phyloP scores from a whole-genome alignment of 805 yeast species.

The Candida mattraensis region DNA sequence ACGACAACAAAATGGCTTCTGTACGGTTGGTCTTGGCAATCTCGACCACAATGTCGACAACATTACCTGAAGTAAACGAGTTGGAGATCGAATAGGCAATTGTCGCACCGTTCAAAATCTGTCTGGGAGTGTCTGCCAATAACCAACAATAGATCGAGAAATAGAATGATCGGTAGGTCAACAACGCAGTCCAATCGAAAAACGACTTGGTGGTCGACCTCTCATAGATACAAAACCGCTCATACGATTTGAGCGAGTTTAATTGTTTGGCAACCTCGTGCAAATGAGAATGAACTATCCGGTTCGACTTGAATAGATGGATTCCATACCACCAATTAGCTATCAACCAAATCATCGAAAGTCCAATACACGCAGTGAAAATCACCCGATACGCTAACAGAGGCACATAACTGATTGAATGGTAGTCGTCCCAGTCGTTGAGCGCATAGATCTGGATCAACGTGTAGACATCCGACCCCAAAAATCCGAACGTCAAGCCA shows the following conservation, averaged over 20 bases:
- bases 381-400: constrained; percentile 30
- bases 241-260: constrained; percentile 58
- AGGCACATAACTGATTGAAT: constrained; percentile 34
- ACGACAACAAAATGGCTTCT: constrained; percentile 70
- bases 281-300: constrained; percentile 69
- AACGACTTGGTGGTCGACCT: constrained; percentile 64
- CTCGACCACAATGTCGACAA: constrained; percentile 46
- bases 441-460: constrained; percentile 72
- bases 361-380: constrained; percentile 65
- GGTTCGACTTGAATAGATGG: constrained; percentile 54
- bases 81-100: constrained; percentile 51
- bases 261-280: constrained; percentile 59
- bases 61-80: constrained; percentile 36
- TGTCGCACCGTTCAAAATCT: constrained; percentile 78
- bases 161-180: constrained; percentile 63
- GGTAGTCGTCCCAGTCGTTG: constrained; percentile 40
- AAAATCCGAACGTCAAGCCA: constrained; percentile 50
- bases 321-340: constrained; percentile 61
- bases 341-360: constrained; percentile 57
- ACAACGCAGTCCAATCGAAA: constrained; percentile 67
- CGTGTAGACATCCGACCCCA: constrained; percentile 76
- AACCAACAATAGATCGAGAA: constrained; percentile 58
- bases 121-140: constrained; percentile 85
- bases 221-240: constrained; percentile 70
- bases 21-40: constrained; percentile 62